Evolutionary conservation across 208 protist species (phyloP).

Genomic region (Endotrypanum monterogeii): DNA sequence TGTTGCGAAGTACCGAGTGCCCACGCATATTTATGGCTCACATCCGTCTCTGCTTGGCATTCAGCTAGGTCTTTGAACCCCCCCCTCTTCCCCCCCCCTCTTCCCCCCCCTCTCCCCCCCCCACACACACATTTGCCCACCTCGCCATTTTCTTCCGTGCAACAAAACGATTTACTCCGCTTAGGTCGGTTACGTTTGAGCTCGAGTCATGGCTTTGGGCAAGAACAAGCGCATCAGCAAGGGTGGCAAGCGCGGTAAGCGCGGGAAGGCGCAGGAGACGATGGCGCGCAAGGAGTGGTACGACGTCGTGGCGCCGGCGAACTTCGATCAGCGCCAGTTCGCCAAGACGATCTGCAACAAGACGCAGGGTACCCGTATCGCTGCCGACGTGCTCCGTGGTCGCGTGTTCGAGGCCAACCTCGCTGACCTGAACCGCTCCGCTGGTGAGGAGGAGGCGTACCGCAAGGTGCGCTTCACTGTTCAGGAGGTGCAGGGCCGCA

Average conservation of each 20-base stretch:
- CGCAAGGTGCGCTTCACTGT: slow-evolving; percentile 97
- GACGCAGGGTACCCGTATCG: slow-evolving; percentile 95
- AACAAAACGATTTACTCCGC: neutral
- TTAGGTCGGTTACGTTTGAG: neutral
- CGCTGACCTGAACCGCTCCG: slow-evolving; percentile 96
- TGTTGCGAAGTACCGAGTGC: too few species aligned
- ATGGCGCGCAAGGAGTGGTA: slow-evolving; percentile 99
- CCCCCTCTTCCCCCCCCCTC: neutral
- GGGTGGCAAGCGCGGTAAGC: slow-evolving; percentile 95
- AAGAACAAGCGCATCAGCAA: slow-evolving; percentile 97
- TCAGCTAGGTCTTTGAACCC: neutral
- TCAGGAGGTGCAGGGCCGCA: slow-evolving; percentile 97
- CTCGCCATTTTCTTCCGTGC: neutral
- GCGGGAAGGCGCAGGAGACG: slow-evolving; percentile 94
- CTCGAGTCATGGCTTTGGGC: slow-evolving; percentile 71
- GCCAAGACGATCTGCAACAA: slow-evolving; percentile 98
- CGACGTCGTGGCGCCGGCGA: slow-evolving; percentile 96
- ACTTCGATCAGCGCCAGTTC: slow-evolving; percentile 95
- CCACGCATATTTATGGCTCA: too few species aligned
- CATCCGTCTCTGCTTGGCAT: neutral
- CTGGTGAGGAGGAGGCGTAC: slow-evolving; percentile 81
- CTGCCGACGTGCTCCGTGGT: slow-evolving; percentile 95
- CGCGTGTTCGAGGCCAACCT: slow-evolving; percentile 98
- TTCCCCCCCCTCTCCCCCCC: neutral
- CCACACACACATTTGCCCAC: neutral